Evolutionary conservation across 495 filamentous ascomycete species (phyloP), one percentile per base, ranked within the genome.

Genomic region (Xylaria intraflava): DNA sequence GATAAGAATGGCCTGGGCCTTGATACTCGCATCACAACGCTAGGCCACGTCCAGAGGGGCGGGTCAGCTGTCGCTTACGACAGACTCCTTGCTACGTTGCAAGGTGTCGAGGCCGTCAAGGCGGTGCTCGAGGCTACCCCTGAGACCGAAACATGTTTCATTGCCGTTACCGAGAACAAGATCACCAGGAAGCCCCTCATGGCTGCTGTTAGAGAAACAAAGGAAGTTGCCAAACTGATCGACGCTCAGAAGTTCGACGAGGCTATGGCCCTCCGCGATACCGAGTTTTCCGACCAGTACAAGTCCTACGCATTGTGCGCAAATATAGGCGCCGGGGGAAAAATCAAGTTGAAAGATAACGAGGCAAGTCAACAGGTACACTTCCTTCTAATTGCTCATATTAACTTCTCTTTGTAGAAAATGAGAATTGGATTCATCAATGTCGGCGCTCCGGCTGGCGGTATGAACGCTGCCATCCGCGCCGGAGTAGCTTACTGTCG

Each of bases 81-180:
- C 70, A 83, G 94, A 47, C 91, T 89, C 80, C 80, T 99, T 6
- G 84, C 89, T 0, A 97, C 94, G 0, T 68, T 97, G 19, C 94
- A 99, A 67, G 94, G 94, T 60, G 90, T 94, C 1, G 94, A 97
- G 70, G 93, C 94, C 39, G 93, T 99, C 56, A 87, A 89, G 58
- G 93, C 94, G 31, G 90, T 99, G n/a, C 77, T 99, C 10, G 89
- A 95, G 52, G 88, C 89, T 52, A 88, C 82, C 7, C 90, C 94
- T 6, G 83, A 91, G 27, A 90, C 88, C 1, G 87, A 88, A n/a
- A 93, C 88, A 35, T 90, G 89, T 38, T 88, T 99, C 61, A 97
- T 99, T 63, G 85, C 88, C 54, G 88, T 99, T 47, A 90, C 84
- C 48, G 94, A 99, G 75, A 99, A 99, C 78, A 96, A 99, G 75